Percentiles rank a stretch among this genome's conserved stretches.
These are phyloP conservation scores for Ogataea nakhonphanomensis DNA, from an alignment of 805 yeast genomes.

Conservation along the genomic window DNA sequence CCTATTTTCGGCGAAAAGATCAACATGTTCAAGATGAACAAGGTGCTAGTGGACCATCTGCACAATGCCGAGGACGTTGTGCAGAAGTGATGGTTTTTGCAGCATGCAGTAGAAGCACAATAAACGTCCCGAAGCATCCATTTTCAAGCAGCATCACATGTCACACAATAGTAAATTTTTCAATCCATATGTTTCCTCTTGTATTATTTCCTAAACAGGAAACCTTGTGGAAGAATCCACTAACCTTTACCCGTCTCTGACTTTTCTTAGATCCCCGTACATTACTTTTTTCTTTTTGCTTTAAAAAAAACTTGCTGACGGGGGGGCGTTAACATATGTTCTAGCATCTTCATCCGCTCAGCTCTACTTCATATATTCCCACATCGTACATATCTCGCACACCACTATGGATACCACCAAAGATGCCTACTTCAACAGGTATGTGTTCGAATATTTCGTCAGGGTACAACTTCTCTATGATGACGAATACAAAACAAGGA, in stretches of 20 bases:
- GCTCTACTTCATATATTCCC: background rate
- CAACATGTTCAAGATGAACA: constrained; percentile 58
- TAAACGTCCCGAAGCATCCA: background rate
- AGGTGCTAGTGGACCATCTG: constrained; percentile 50
- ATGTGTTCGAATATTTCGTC: constrained; percentile 26
- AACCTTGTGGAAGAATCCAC: constrained; percentile 2
- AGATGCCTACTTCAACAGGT: constrained; percentile 16
- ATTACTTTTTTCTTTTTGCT: constrained; percentile 4
- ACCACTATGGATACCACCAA: constrained; percentile 2
- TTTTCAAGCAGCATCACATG: constrained; percentile 41
- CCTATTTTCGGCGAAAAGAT: constrained; percentile 59
- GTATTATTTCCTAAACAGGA: constrained; percentile 3
- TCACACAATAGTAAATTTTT: constrained; percentile 1
- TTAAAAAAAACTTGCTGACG: constrained; percentile 1
- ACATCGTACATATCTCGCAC: background rate
- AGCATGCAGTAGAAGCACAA: constrained; percentile 3
- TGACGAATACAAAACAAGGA: constrained; percentile 14
- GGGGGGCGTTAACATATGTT: background rate
- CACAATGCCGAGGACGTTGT: constrained; percentile 25
- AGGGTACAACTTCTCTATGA: constrained; percentile 28
- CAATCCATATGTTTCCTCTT: background rate
- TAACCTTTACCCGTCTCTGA: constrained; percentile 6
- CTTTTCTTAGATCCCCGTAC: constrained; percentile 8
- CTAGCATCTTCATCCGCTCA: background rate
- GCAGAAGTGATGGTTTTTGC: background rate